Percentiles rank a stretch among this genome's conserved stretches.
These are phyloP conservation scores for Fusarium virguliforme DNA, from an alignment of 2,329 filamentous ascomycete species.

Conservation along the genomic window DNA sequence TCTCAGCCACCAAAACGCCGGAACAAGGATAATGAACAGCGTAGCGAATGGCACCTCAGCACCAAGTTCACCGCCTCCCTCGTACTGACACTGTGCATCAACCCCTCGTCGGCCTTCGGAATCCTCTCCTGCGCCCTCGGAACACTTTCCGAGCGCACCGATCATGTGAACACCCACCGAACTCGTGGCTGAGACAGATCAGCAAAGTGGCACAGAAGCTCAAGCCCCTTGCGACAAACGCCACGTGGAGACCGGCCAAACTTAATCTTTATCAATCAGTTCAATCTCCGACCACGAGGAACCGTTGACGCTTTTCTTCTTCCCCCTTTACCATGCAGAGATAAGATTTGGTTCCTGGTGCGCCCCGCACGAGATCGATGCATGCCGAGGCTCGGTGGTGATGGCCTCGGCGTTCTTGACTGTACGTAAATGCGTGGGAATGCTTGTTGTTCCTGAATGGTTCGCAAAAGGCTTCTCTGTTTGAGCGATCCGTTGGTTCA, in stretches of 20 bases:
- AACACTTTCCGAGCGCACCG: neutral
- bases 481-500: neutral
- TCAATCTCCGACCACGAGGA: neutral
- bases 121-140: neutral
- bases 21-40: neutral
- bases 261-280: conserved; percentile 13
- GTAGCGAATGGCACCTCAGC: neutral
- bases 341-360: neutral
- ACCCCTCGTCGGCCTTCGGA: neutral
- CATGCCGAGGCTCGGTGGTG: neutral
- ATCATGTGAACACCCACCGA: neutral
- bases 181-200: conserved; percentile 3
- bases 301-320: neutral
- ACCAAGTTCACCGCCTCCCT: neutral
- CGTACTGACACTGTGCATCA: neutral
- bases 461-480: conserved; percentile 1
- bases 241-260: conserved; percentile 9
- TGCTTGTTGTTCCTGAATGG: neutral
- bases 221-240: conserved; percentile 6
- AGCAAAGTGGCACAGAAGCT: conserved; percentile 1
- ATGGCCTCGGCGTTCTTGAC: too few relatives aligned
- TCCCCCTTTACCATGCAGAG: neutral
- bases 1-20: neutral
- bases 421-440: neutral
- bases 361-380: neutral